These are phyloP conservation scores for Trypanosoma lewisi DNA, from an alignment of 208 protist genomes.

Conservation along the genomic window DNA sequence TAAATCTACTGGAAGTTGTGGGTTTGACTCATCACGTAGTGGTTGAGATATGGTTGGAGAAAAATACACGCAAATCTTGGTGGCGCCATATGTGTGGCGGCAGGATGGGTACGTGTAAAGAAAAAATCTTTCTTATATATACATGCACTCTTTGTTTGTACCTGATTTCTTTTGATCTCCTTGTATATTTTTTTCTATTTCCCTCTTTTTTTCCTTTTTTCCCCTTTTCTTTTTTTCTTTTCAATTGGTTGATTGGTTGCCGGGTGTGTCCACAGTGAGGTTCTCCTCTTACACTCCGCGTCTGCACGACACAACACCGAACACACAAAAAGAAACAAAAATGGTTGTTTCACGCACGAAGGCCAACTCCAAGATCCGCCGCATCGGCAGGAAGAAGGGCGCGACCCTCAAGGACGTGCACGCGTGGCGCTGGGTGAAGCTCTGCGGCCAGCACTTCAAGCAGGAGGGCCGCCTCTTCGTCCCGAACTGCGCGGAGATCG, in stretches of 20 bases:
- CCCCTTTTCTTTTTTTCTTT: conserved; percentile 20
- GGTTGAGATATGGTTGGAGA: too few relatives aligned
- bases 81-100: too few relatives aligned
- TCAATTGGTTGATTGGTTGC: conserved; percentile 5
- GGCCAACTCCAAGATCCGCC: conserved; percentile 72
- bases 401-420: conserved; percentile 94
- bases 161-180: background rate
- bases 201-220: background rate
- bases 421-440: conserved; percentile 95
- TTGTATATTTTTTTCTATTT: background rate
- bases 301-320: conserved; percentile 1
- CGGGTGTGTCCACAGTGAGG: conserved; percentile 12
- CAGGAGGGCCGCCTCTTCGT: conserved; percentile 91
- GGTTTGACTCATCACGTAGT: too few relatives aligned
- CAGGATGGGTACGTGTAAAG: too few relatives aligned
- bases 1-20: too few relatives aligned
- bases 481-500: conserved; percentile 96
- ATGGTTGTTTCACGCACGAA: conserved; percentile 25
- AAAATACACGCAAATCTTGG: too few relatives aligned
- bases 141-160: too few relatives aligned
- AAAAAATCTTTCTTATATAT: too few relatives aligned
- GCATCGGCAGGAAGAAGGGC: conserved; percentile 89
- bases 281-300: conserved; percentile 15
- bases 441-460: conserved; percentile 96
- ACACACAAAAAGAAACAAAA: conserved; percentile 3